These are phyloP conservation scores for Teunomyces panamensis DNA, from an alignment of 805 yeast species.

Conservation along the genomic window DNA sequence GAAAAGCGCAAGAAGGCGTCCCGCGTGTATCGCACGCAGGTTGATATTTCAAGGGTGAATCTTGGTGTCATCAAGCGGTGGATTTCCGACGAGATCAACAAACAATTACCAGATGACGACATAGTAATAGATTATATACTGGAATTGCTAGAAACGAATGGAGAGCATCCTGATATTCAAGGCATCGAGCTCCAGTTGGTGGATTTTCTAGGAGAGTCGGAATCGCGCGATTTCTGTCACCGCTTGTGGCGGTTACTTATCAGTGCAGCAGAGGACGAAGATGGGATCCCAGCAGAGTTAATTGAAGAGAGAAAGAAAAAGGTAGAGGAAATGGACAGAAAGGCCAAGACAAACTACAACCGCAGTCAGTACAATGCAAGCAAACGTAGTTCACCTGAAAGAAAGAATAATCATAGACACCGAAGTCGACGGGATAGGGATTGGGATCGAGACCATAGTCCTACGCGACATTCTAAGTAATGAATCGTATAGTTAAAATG, in stretches of 20 bases:
- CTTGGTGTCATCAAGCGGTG: slow-evolving; percentile 37
- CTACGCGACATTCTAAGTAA: not conserved
- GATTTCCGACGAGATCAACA: slow-evolving; percentile 32
- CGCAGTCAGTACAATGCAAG: slow-evolving; percentile 17
- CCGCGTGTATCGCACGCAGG: slow-evolving; percentile 31
- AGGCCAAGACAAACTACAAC: slow-evolving; percentile 24
- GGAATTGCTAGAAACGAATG: slow-evolving; percentile 39
- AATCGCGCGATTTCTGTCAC: slow-evolving; percentile 37
- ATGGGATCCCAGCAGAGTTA: slow-evolving; percentile 44
- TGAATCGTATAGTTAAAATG: not conserved
- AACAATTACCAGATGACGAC: slow-evolving; percentile 50
- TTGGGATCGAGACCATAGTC: not conserved
- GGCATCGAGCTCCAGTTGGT: slow-evolving; percentile 40
- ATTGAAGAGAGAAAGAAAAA: slow-evolving; percentile 16
- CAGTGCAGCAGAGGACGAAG: slow-evolving; percentile 41
- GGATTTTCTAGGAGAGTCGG: slow-evolving; percentile 45
- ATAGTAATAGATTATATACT: slow-evolving; percentile 43
- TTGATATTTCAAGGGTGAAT: slow-evolving; percentile 40
- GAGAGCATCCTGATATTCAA: slow-evolving; percentile 33
- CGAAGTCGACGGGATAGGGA: not conserved
- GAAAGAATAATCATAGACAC: not conserved
- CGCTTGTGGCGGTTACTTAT: slow-evolving; percentile 44
- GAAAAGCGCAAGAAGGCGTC: slow-evolving; percentile 21
- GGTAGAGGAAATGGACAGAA: not conserved
- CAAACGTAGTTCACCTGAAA: not conserved